Conservation (phyloP, 1,284 basidiomycete genomes). For the Inonotus hispidus region DNA sequence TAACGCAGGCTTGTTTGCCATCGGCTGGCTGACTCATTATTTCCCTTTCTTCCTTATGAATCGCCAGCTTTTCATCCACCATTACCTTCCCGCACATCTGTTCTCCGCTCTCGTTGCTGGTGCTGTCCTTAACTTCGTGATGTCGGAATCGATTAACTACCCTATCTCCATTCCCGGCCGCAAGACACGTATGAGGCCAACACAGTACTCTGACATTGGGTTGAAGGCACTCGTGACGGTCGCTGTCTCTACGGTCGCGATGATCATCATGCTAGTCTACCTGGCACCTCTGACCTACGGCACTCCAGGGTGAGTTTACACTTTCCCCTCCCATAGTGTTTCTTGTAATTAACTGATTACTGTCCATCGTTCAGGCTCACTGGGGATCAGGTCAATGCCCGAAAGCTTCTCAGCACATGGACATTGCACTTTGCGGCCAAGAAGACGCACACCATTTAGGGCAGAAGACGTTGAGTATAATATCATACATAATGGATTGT, state of each 20-base stretch:
- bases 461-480: neutral
- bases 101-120: conserved; percentile 91
- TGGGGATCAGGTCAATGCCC: conserved; percentile 67
- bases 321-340: conserved; percentile 6
- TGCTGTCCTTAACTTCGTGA: conserved; percentile 85
- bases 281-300: conserved; percentile 89
- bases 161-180: conserved; percentile 74
- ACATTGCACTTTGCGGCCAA: conserved; percentile 83
- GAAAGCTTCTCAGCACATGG: conserved; percentile 71
- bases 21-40: conserved; percentile 96
- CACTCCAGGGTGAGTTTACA: conserved; percentile 70
- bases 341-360: conserved; percentile 11
- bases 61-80: conserved; percentile 95
- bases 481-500: neutral
- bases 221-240: conserved; percentile 62
- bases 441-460: conserved; percentile 34
- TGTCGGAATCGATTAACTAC: conserved; percentile 90
- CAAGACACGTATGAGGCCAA: conserved; percentile 54
- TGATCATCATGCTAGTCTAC: conserved; percentile 71
- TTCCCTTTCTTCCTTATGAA: conserved; percentile 98
- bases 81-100: conserved; percentile 94
- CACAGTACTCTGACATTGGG: conserved; percentile 68
- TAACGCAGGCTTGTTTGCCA: conserved; percentile 90
- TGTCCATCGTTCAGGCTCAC: conserved; percentile 47
- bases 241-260: conserved; percentile 48